Conservation (phyloP, 2,329 filamentous ascomycete genomes). For the Penicillium nordicum region DNA sequence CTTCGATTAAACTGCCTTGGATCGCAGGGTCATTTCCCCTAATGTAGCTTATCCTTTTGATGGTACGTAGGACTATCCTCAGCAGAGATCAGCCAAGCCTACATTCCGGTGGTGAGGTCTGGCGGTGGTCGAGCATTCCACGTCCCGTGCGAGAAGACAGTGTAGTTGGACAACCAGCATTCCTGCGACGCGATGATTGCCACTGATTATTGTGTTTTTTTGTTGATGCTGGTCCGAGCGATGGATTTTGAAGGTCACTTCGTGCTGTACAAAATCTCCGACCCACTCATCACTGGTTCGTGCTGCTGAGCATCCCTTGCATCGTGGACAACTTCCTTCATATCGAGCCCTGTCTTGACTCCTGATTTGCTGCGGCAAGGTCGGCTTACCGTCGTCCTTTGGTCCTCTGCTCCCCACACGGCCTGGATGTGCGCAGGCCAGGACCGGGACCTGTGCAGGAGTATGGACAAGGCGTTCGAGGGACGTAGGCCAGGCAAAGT, state of each 20-base stretch:
- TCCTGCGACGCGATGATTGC: conserved; percentile 31
- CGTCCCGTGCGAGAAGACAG: conserved; percentile 15
- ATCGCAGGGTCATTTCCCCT: conserved; percentile 14
- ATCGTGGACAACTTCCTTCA: conserved; percentile 28
- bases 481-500: conserved; percentile 32
- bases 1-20: conserved; percentile 7
- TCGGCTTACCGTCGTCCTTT: conserved; percentile 27
- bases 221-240: conserved; percentile 23
- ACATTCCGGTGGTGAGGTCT: conserved; percentile 33
- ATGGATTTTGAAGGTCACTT: conserved; percentile 20
- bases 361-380: conserved; percentile 41
- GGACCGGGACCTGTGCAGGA: conserved; percentile 31
- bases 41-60: conserved; percentile 21
- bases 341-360: conserved; percentile 34
- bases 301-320: conserved; percentile 37
- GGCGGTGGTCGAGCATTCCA: conserved; percentile 35
- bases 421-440: conserved; percentile 32
- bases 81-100: conserved; percentile 19
- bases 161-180: conserved; percentile 31
- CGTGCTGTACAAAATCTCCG: conserved; percentile 35
- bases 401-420: conserved; percentile 28
- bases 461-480: conserved; percentile 38
- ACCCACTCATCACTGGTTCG: conserved; percentile 36
- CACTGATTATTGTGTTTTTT: conserved; percentile 26
- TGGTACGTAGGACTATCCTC: conserved; percentile 4